Percentiles rank a stretch among this genome's conserved stretches.
These are phyloP conservation scores for Naegleria gruberi DNA, from an alignment of 208 protist genomes.

Conservation along the genomic window DNA sequence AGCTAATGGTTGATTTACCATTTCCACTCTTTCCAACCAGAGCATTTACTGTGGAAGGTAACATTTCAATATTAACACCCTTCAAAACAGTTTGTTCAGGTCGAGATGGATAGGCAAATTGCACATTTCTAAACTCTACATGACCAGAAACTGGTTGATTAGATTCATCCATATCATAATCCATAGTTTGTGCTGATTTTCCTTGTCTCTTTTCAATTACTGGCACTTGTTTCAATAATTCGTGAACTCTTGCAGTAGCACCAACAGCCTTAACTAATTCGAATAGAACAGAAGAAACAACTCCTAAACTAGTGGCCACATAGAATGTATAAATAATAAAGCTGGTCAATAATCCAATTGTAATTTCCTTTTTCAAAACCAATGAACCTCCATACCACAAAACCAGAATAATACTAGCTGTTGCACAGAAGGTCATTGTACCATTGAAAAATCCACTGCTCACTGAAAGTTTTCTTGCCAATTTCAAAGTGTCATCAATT, in stretches of 20 bases:
- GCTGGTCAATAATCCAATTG: background rate
- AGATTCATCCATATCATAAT: background rate
- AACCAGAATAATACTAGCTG: slow-evolving; percentile 40
- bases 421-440: slow-evolving; percentile 43
- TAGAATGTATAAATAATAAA: background rate
- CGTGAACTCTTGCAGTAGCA: background rate
- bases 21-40: background rate
- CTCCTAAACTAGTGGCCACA: background rate
- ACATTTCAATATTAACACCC: background rate
- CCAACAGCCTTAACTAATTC: background rate
- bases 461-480: slow-evolving; percentile 43
- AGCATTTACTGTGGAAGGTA: background rate
- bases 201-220: background rate
- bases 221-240: background rate
- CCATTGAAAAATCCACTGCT: slow-evolving; percentile 41
- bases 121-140: background rate
- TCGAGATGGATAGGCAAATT: background rate
- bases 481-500: slow-evolving; percentile 46
- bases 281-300: background rate
- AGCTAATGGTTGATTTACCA: slow-evolving; percentile 55
- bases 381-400: slow-evolving; percentile 51
- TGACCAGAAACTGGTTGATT: background rate
- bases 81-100: background rate
- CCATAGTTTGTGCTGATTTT: background rate
- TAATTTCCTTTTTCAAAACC: slow-evolving; percentile 29